phyloP scores from a whole-genome alignment of 202 grass and related monocot species.

The Alloteropsis angusta region DNA sequence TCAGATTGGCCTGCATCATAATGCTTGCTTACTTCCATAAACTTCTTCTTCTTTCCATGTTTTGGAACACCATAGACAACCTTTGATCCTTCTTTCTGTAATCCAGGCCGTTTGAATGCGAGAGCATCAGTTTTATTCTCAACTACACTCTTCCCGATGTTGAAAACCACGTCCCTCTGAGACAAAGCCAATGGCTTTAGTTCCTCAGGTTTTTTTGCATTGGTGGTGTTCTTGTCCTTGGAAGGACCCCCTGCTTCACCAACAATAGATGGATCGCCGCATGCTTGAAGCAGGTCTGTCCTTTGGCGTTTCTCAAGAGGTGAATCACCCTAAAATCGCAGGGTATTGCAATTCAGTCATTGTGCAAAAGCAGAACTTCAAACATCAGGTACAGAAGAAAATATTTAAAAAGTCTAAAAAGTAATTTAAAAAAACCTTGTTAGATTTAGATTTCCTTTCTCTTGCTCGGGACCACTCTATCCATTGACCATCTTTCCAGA shows the following conservation, averaged over 20 bases:
- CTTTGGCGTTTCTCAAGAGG: slow-evolving; percentile 81
- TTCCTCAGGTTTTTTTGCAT: slow-evolving; percentile 37
- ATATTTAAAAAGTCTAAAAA: slow-evolving; percentile 17
- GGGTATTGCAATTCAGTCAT: background rate
- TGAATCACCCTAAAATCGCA: slow-evolving; percentile 62
- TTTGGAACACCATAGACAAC: slow-evolving; percentile 91
- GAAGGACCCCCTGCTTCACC: slow-evolving; percentile 16
- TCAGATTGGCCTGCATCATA: slow-evolving; percentile 57
- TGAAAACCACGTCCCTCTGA: slow-evolving; percentile 61
- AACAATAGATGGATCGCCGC: slow-evolving; percentile 13
- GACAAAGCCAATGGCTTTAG: slow-evolving; percentile 43
- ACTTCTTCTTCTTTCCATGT: slow-evolving; percentile 95
- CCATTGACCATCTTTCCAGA: slow-evolving; percentile 92
- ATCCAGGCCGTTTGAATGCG: slow-evolving; percentile 54
- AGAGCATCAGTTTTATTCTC: slow-evolving; percentile 39
- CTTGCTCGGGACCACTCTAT: slow-evolving; percentile 43
- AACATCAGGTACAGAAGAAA: background rate
- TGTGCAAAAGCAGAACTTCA: slow-evolving; percentile 10
- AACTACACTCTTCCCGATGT: slow-evolving; percentile 49
- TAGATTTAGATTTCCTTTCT: slow-evolving; percentile 50
- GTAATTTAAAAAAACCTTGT: slow-evolving; percentile 54
- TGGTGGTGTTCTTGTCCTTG: slow-evolving; percentile 20
- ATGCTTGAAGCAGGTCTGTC: slow-evolving; percentile 33
- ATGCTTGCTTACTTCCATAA: slow-evolving; percentile 99
- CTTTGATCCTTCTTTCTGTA: slow-evolving; percentile 90